Evolutionary conservation across 768 basidiomycete genomes (phyloP).

Genomic region (Pleurotus djamor): DNA sequence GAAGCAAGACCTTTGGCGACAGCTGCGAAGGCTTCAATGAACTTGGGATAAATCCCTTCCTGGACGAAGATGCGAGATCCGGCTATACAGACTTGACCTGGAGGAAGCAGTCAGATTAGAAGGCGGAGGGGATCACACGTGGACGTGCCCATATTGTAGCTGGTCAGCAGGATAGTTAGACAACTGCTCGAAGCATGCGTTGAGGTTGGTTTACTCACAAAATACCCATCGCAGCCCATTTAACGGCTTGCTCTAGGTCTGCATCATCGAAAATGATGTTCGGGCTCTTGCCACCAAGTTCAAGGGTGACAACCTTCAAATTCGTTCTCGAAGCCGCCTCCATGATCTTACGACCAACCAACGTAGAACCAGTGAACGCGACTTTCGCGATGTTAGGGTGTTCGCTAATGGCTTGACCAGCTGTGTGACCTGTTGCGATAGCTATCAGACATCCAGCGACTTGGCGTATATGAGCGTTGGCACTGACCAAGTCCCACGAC

Average conservation of each 20-base stretch:
- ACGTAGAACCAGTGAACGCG: conserved; percentile 69
- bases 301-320: conserved; percentile 68
- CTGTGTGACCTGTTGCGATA: conserved; percentile 33
- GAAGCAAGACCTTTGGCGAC: conserved; percentile 26
- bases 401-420: conserved; percentile 53
- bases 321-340: conserved; percentile 64
- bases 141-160: conserved; percentile 13
- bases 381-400: conserved; percentile 61
- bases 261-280: conserved; percentile 63
- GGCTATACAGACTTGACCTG: conserved; percentile 49
- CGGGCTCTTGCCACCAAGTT: conserved; percentile 70
- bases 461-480: neutral
- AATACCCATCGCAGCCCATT: conserved; percentile 58
- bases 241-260: conserved; percentile 54
- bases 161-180: neutral
- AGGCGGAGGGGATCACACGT: neutral
- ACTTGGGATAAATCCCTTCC: conserved; percentile 53
- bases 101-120: conserved; percentile 16
- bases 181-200: neutral
- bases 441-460: neutral
- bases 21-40: conserved; percentile 42
- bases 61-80: conserved; percentile 60
- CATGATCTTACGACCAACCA: conserved; percentile 62
- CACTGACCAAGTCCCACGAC: conserved; percentile 48
- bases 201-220: conserved; percentile 33